Conservation (phyloP, 805 yeast species). For the Cyberlindnera americana region DNA sequence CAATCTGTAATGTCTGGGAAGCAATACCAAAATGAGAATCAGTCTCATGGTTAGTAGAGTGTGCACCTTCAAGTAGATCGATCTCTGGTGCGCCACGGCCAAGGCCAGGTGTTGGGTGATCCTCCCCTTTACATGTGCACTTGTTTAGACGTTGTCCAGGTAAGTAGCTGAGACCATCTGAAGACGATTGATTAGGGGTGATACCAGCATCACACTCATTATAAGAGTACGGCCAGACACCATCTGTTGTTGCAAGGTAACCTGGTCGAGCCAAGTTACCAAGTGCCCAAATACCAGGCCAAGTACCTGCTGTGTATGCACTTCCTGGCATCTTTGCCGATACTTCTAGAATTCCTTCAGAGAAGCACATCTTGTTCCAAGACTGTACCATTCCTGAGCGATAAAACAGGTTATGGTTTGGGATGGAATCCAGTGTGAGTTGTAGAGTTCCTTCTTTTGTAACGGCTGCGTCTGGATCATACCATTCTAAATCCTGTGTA, state of each 20-base stretch:
- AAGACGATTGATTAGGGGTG: conserved; percentile 45
- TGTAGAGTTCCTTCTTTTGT: conserved; percentile 40
- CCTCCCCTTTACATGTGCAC: conserved; percentile 43
- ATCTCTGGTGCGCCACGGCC: conserved; percentile 52
- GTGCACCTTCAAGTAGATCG: conserved; percentile 46
- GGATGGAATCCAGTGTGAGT: conserved; percentile 38
- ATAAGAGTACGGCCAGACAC: conserved; percentile 50
- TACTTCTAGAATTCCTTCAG: conserved; percentile 41
- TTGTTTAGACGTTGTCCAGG: conserved; percentile 43
- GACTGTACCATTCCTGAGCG: conserved; percentile 46
- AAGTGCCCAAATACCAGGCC: conserved; percentile 52
- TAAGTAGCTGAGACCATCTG: conserved; percentile 44
- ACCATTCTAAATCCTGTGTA: conserved; percentile 49
- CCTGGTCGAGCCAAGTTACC: conserved; percentile 50
- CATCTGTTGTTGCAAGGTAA: conserved; percentile 43
- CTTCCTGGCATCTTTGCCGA: conserved; percentile 42
- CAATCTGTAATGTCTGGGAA: conserved; percentile 49
- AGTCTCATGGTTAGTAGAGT: conserved; percentile 29
- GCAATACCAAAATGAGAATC: conserved; percentile 37
- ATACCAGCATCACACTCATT: conserved; percentile 48
- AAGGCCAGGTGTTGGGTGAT: conserved; percentile 44
- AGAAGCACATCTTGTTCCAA: conserved; percentile 46
- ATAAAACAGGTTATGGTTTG: conserved; percentile 42
- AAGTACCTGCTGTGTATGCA: conserved; percentile 40
- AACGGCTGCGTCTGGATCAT: conserved; percentile 45